These are phyloP conservation scores for Coffea canephora DNA, from an alignment of 257 asterid species.

Conservation along the genomic window DNA sequence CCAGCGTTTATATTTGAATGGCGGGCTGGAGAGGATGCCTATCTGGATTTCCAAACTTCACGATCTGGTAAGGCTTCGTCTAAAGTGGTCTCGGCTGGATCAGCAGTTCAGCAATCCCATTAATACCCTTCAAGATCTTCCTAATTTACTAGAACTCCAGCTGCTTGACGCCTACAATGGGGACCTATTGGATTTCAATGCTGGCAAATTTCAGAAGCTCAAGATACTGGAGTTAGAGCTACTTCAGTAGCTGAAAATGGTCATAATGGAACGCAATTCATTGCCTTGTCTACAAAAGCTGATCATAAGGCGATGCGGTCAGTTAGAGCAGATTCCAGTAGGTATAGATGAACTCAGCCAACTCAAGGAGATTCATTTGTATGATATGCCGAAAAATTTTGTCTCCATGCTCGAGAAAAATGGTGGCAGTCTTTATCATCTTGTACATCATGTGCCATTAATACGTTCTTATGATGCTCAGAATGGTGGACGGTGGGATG, in stretches of 20 bases:
- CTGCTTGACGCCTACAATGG: conserved; percentile 24
- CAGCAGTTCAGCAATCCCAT: conserved; percentile 8
- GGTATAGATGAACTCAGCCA: conserved; percentile 14
- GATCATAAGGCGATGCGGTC: conserved; percentile 4
- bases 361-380: conserved; percentile 13
- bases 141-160: conserved; percentile 27
- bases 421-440: neutral
- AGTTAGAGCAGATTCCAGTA: conserved; percentile 14
- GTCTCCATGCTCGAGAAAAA: too few species aligned
- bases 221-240: too few species aligned
- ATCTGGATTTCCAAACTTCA: too few species aligned
- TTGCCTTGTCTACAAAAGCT: conserved; percentile 23
- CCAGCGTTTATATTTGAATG: too few species aligned
- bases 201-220: too few species aligned
- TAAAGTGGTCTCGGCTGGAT: conserved; percentile 7
- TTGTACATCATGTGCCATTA: conserved; percentile 12
- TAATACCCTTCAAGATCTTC: conserved; percentile 18
- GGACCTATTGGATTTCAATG: conserved; percentile 4
- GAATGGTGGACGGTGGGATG: neutral
- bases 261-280: neutral
- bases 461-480: conserved; percentile 1
- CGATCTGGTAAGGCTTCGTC: too few species aligned
- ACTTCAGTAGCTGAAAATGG: neutral
- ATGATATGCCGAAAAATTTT: too few species aligned
- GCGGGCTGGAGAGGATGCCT: too few species aligned